A percentile compares a stretch with the other conserved stretches of the same genome.
phyloP scores from a whole-genome alignment of 23 red algal species.

The Gracilaria gracilis region DNA sequence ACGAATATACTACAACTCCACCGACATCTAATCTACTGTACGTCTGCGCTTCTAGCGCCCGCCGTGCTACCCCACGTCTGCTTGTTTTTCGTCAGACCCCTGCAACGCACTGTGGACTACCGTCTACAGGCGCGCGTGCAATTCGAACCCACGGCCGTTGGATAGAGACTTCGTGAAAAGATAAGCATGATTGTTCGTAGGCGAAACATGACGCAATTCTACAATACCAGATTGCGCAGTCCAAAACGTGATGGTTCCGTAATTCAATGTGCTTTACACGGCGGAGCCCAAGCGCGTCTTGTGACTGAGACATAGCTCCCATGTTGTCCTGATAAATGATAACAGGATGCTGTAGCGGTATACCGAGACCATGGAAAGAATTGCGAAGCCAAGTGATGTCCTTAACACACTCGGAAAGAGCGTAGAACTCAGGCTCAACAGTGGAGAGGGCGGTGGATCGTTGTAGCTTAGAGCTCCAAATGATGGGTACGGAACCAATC shows the following conservation, averaged over 20 bases:
- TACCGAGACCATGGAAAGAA: background rate
- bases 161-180: background rate
- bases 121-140: too few species aligned
- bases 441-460: background rate
- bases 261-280: background rate
- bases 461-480: conserved; percentile 31
- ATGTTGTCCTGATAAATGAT: too few species aligned
- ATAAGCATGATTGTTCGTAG: background rate
- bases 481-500: background rate
- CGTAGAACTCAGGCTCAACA: conserved; percentile 14
- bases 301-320: background rate
- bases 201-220: background rate
- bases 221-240: background rate
- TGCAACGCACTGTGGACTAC: too few species aligned
- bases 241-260: background rate
- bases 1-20: too few species aligned
- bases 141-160: too few species aligned
- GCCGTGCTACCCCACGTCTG: too few species aligned
- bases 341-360: too few species aligned
- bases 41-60: too few species aligned
- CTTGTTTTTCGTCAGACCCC: too few species aligned
- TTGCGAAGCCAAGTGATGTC: background rate
- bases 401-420: conserved; percentile 14
- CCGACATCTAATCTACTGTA: too few species aligned
- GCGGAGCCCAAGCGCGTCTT: background rate